A percentile compares a stretch with the other conserved stretches of the same genome.
Evolutionary conservation across 306 rosid species (phyloP).

Genomic region (Biancaea sappan): DNA sequence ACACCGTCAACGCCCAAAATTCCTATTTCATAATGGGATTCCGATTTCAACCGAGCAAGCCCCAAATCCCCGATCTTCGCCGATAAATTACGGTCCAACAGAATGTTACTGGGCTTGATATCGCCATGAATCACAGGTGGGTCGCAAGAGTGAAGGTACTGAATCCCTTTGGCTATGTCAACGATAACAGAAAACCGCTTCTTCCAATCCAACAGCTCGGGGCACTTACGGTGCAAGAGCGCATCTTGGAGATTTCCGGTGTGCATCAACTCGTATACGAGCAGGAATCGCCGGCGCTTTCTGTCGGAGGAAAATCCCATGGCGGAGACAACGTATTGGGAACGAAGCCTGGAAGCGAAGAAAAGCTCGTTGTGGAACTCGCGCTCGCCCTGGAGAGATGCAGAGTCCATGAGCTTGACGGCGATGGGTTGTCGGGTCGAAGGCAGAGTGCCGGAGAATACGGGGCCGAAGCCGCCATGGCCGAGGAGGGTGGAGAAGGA

Average conservation of each 20-base stretch:
- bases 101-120: slow-evolving; percentile 84
- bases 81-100: slow-evolving; percentile 52
- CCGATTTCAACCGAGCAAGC: slow-evolving; percentile 63
- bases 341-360: slow-evolving; percentile 67
- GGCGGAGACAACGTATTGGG: slow-evolving; percentile 54
- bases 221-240: slow-evolving; percentile 63
- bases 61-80: slow-evolving; percentile 92
- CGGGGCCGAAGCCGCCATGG: slow-evolving; percentile 94
- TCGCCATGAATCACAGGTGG: slow-evolving; percentile 87
- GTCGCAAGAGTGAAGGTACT: slow-evolving; percentile 71
- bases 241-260: slow-evolving; percentile 95
- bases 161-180: slow-evolving; percentile 69
- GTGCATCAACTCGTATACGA: slow-evolving; percentile 79
- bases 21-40: slow-evolving; percentile 40
- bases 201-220: slow-evolving; percentile 70
- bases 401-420: slow-evolving; percentile 89
- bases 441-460: slow-evolving; percentile 61
- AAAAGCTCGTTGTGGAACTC: slow-evolving; percentile 94
- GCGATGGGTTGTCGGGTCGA: slow-evolving; percentile 54
- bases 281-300: slow-evolving; percentile 68
- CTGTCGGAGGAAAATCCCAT: slow-evolving; percentile 78
- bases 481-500: slow-evolving; percentile 86
- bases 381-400: slow-evolving; percentile 84
- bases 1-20: slow-evolving; percentile 20
- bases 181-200: slow-evolving; percentile 51